These are phyloP conservation scores for Mucor piriformis DNA, from an alignment of 371 early-diverging fungal species.

Conservation along the genomic window DNA sequence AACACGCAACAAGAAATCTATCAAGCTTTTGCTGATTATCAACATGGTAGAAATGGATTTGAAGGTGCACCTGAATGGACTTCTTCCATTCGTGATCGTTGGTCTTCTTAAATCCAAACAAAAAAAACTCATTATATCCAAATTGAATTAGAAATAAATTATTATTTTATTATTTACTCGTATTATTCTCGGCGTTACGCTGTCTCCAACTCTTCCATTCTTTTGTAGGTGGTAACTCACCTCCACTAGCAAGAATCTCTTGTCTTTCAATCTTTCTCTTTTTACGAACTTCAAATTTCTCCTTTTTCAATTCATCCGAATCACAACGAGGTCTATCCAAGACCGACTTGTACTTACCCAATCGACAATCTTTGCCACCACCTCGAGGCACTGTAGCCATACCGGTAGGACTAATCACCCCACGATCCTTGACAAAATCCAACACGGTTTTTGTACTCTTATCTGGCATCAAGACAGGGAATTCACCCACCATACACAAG, in stretches of 20 bases:
- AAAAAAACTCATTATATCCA: too few species aligned
- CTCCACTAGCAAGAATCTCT: neutral
- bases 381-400: constrained; percentile 34
- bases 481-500: constrained; percentile 16
- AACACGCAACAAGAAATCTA: constrained; percentile 56
- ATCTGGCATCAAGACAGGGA: constrained; percentile 25
- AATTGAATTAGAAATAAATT: too few species aligned
- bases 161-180: too few species aligned
- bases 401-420: constrained; percentile 1
- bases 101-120: constrained; percentile 5
- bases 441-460: constrained; percentile 11
- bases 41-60: constrained; percentile 52
- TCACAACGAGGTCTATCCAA: constrained; percentile 43
- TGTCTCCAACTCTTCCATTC: too few species aligned
- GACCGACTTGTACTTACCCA: constrained; percentile 34
- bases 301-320: constrained; percentile 49
- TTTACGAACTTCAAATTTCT: constrained; percentile 44
- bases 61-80: constrained; percentile 53
- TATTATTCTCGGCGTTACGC: too few species aligned
- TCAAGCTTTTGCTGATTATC: constrained; percentile 55
- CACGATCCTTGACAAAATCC: constrained; percentile 13
- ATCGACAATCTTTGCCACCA: constrained; percentile 35
- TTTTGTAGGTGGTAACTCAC: too few species aligned
- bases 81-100: constrained; percentile 8
- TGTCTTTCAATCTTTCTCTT: constrained; percentile 34